Base-by-base conservation (phyloP, 1,139 yeast species). In the Blastobotrys apis region DNA sequence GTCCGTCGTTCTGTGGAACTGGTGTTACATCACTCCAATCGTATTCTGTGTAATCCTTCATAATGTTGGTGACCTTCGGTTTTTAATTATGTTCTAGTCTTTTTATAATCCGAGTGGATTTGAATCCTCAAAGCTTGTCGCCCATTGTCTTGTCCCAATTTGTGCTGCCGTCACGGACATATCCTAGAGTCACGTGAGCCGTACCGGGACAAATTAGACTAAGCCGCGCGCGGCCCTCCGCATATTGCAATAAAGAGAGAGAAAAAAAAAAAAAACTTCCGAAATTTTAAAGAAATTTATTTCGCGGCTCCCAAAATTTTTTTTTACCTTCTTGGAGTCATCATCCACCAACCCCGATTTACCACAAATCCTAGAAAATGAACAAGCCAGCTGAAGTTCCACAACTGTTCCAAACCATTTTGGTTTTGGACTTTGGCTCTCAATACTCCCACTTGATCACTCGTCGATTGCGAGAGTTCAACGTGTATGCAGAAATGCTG, bases 401-500 rank as follows among this genome's bases (percentile, higher is more conserved):
- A 59, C 78, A 77, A 59, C 86, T 85, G 50, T 90, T 88, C 53
- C 96, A 92, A 77, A 92, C 98, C 74, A 88, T 92, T 58, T 77
- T 92, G 73, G 97, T 92, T 66, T 79, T 92, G 66, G 99, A 92
- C 68, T 92, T 92, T 65, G 99, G 98, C 53, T 92, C 98, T 50
- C 99, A 92, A 72, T 92, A 92, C 73, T 86, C 96, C 50, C 99
- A 92, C 65, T 74, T 92, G 65, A 88, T 92, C 68, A 92, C 97
- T 52, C 84, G 99, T 72, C 85, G 98, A 71, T 77, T 92, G 61
- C 86, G 99, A 77, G 99, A 92, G 68, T 87, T 90, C 75, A 87
- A 92, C 67, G 92, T 92, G 56, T 92, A 94, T 69, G 97, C 98
- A 55, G 99, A 94, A 73, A 92, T 92, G 98, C 78, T 92, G 54